Evolutionary conservation across 306 rosid species (phyloP), one percentile per base, ranked within the genome.

Genomic region (Myrica gale): DNA sequence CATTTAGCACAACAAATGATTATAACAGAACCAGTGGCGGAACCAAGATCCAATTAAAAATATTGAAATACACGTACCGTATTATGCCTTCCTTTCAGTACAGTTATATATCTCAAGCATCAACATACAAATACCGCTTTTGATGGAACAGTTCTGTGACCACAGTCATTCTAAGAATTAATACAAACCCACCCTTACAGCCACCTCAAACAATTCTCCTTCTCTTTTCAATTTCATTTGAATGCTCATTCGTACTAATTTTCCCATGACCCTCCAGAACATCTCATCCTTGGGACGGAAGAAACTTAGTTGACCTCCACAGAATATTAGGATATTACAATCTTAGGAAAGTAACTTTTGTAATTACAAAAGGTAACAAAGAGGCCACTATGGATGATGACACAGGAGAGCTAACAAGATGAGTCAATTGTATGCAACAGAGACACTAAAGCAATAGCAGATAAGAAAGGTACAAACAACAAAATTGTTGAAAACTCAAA

Each of bases 1-100:
- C n/a, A n/a, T n/a, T n/a, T n/a, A n/a, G n/a, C n/a, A n/a, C n/a
- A n/a, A n/a, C n/a, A n/a, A n/a, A n/a, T n/a, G n/a, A n/a, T n/a
- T n/a, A n/a, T n/a, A n/a, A n/a, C n/a, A n/a, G n/a, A n/a, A n/a
- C n/a, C n/a, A n/a, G n/a, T n/a, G n/a, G n/a, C n/a, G n/a, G n/a
- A n/a, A n/a, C n/a, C n/a, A n/a, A n/a, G n/a, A n/a, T n/a, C n/a
- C n/a, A n/a, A n/a, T n/a, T n/a, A n/a, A n/a, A n/a, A n/a, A n/a
- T n/a, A n/a, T n/a, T n/a, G n/a, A n/a, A n/a, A n/a, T n/a, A n/a
- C n/a, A n/a, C n/a, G n/a, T n/a, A n/a, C n/a, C n/a, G n/a, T n/a
- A n/a, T n/a, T n/a, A n/a, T 32, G 26, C 26, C 26, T 60, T 23
- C 26, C 10, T 58, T 58, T 77, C 11, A 78, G 54, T 58, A n/a